These are phyloP conservation scores for Skeletonema grethae DNA, from an alignment of 108 stramenopile genomes.

Conservation along the genomic window DNA sequence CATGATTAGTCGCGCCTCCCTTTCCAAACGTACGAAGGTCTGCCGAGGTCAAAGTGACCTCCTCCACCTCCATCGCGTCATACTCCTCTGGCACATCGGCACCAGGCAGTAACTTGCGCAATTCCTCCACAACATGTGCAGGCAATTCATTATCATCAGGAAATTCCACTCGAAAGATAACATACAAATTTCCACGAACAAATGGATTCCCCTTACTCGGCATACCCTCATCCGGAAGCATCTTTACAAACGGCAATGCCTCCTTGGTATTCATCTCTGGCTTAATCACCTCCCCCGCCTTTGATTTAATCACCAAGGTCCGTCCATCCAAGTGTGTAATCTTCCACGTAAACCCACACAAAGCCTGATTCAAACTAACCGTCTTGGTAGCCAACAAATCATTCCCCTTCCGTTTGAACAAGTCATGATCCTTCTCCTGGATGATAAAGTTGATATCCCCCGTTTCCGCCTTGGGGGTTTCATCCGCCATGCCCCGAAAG, in stretches of 20 bases:
- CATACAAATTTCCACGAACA: conserved; percentile 89
- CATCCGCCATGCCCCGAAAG: conserved; percentile 93
- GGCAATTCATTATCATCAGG: conserved; percentile 64
- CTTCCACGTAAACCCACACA: conserved; percentile 85
- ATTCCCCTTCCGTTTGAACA: conserved; percentile 94
- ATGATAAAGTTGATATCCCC: conserved; percentile 97
- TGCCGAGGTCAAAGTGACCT: conserved; percentile 79
- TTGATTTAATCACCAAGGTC: conserved; percentile 56
- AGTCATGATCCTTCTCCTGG: conserved; percentile 92
- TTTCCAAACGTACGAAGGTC: conserved; percentile 92
- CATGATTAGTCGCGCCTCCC: conserved; percentile 63
- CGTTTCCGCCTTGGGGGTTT: conserved; percentile 89
- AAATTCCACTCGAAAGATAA: conserved; percentile 92
- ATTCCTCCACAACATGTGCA: conserved; percentile 53
- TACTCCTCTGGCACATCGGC: conserved; percentile 73
- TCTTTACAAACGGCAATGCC: conserved; percentile 85
- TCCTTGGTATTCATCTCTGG: conserved; percentile 75
- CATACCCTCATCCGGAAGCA: conserved; percentile 95
- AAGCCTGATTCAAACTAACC: conserved; percentile 90
- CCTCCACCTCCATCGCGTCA: conserved; percentile 90
- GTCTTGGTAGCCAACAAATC: conserved; percentile 90
- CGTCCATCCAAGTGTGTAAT: conserved; percentile 81
- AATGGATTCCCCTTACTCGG: conserved; percentile 93
- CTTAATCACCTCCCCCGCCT: conserved; percentile 81
- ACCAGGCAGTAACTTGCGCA: conserved; percentile 73